phyloP scores from a whole-genome alignment of 2,329 filamentous ascomycete genomes.

The Xylaria arbuscula region DNA sequence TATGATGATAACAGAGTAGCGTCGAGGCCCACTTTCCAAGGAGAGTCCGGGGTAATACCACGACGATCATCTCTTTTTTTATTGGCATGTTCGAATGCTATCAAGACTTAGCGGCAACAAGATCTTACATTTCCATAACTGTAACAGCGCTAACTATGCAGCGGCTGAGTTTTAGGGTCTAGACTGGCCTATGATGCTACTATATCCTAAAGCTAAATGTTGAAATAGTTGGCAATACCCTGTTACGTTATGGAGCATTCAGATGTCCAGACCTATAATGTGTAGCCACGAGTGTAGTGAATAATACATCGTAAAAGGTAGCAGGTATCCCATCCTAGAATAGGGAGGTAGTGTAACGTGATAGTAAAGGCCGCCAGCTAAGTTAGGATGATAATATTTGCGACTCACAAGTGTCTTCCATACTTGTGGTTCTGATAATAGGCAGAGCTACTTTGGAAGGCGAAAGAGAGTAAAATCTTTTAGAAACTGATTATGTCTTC shows the following conservation, averaged over 20 bases:
- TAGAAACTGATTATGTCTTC: too few species aligned
- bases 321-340: too few species aligned
- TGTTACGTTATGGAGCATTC: neutral
- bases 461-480: too few species aligned
- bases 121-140: neutral
- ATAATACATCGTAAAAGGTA: too few species aligned
- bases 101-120: neutral
- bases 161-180: neutral
- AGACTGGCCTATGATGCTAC: neutral
- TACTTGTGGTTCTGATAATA: too few species aligned
- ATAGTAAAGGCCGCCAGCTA: too few species aligned
- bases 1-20: conserved; percentile 6
- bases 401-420: too few species aligned
- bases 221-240: neutral
- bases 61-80: neutral
- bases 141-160: neutral
- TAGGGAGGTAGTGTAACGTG: too few species aligned
- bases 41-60: neutral
- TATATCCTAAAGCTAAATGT: neutral
- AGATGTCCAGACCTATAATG: neutral
- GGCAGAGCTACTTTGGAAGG: too few species aligned
- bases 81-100: neutral
- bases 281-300: neutral
- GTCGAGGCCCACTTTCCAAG: conserved; percentile 15
- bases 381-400: too few species aligned